phyloP scores from a whole-genome alignment of 805 yeast genomes.

The Vanderwaltozyma yarrowii region DNA sequence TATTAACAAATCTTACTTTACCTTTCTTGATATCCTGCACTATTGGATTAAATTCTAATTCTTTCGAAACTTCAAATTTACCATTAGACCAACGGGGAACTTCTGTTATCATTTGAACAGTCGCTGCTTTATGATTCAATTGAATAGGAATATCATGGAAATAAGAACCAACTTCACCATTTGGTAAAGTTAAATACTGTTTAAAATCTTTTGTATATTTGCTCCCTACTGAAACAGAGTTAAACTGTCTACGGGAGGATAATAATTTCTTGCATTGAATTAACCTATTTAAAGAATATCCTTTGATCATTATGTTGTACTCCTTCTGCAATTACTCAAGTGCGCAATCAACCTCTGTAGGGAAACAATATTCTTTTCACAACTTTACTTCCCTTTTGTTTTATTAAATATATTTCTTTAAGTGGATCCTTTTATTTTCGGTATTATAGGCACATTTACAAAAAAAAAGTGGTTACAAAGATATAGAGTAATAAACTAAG shows the following conservation, averaged over 20 bases:
- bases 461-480: too few relatives aligned
- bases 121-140: constrained; percentile 31
- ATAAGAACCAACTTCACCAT: constrained; percentile 44
- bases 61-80: constrained; percentile 65
- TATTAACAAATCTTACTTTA: constrained; percentile 62
- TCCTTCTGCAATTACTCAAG: too few relatives aligned
- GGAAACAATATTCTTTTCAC: too few relatives aligned
- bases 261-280: constrained; percentile 7
- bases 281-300: constrained; percentile 8
- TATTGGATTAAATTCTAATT: constrained; percentile 58
- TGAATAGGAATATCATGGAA: constrained; percentile 66
- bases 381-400: too few relatives aligned
- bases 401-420: too few relatives aligned
- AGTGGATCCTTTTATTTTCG: too few relatives aligned
- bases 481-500: too few relatives aligned
- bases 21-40: constrained; percentile 73
- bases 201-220: constrained; percentile 33
- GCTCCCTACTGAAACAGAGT: constrained; percentile 25
- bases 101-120: constrained; percentile 61
- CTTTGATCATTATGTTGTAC: not conserved
- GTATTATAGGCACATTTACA: too few relatives aligned
- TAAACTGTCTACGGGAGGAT: constrained; percentile 6
- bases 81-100: constrained; percentile 79
- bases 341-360: too few relatives aligned
- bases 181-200: constrained; percentile 34